Evolutionary conservation across 2,329 filamentous ascomycete genomes (phyloP).

Genomic region (Claviceps spartinae): DNA sequence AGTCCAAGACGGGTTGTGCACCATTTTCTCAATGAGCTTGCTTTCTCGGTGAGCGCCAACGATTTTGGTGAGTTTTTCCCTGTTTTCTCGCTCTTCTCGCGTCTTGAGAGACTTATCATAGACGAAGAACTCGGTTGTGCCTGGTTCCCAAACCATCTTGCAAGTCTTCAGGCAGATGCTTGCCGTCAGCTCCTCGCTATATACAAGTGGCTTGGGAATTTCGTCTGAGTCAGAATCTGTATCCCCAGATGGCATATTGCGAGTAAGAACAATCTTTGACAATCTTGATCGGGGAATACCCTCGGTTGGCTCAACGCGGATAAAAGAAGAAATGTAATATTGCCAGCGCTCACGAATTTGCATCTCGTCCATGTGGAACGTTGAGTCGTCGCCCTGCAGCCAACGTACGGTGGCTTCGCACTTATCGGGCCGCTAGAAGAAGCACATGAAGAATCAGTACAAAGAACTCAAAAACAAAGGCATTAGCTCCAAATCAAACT

Average conservation of each 20-base stretch:
- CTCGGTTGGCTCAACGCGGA: constrained; percentile 78
- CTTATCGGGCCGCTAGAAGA: constrained; percentile 47
- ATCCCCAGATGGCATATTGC: constrained; percentile 53
- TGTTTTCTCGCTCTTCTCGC: constrained; percentile 46
- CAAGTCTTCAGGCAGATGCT: constrained; percentile 67
- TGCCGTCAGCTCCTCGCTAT: constrained; percentile 54
- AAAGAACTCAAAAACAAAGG: background rate
- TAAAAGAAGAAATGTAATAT: constrained; percentile 89
- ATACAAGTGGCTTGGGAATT: constrained; percentile 46
- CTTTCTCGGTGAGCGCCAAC: constrained; percentile 49
- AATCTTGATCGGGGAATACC: constrained; percentile 53
- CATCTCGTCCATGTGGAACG: constrained; percentile 82
- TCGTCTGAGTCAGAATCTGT: constrained; percentile 50
- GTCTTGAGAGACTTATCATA: constrained; percentile 57
- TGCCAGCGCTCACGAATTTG: constrained; percentile 76
- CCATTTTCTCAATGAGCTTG: constrained; percentile 65
- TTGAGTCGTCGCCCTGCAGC: constrained; percentile 53
- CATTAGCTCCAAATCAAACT: too few relatives aligned
- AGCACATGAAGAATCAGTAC: constrained; percentile 16
- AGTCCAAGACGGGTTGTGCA: constrained; percentile 70
- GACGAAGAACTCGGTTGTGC: constrained; percentile 56
- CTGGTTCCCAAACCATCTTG: constrained; percentile 63
- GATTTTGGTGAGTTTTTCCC: constrained; percentile 38
- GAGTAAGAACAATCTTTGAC: constrained; percentile 54
- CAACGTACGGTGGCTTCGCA: constrained; percentile 59